Conservation (phyloP, 208 protist genomes). For the Strigomonas oncopelti region DNA sequence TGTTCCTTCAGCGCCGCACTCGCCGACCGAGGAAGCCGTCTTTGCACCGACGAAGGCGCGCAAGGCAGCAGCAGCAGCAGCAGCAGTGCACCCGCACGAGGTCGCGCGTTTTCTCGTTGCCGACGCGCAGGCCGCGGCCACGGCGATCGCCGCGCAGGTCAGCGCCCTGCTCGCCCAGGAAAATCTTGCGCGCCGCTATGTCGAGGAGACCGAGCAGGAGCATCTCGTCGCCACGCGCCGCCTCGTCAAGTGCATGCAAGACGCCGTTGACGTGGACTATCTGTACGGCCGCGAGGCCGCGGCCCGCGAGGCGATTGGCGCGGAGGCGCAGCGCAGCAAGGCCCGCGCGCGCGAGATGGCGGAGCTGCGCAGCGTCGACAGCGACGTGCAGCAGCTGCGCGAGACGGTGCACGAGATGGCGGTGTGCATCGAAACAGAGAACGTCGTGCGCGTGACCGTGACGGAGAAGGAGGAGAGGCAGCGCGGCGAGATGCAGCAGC, state of each 20-base stretch:
- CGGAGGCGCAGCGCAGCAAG: not conserved
- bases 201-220: constrained; percentile 16
- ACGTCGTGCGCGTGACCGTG: not conserved
- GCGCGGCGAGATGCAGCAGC: constrained; percentile 8
- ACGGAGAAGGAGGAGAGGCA: constrained; percentile 10
- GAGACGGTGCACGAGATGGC: constrained; percentile 4
- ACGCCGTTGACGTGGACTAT: not conserved
- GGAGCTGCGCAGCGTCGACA: constrained; percentile 6
- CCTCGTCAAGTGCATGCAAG: not conserved
- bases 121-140: not conserved
- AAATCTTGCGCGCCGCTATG: constrained; percentile 11
- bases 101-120: constrained; percentile 5
- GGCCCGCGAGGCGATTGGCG: not conserved
- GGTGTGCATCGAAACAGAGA: constrained; percentile 2
- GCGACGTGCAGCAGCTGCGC: constrained; percentile 5
- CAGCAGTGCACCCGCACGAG: not conserved
- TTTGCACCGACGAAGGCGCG: too few relatives aligned
- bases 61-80: too few relatives aligned
- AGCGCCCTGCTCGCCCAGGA: constrained; percentile 17
- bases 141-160: not conserved
- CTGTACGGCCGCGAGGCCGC: not conserved
- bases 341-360: not conserved
- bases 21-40: not conserved
- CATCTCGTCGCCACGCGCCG: not conserved
- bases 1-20: not conserved